phyloP scores from a whole-genome alignment of 331 rosid species.

The Arachis monticola region DNA sequence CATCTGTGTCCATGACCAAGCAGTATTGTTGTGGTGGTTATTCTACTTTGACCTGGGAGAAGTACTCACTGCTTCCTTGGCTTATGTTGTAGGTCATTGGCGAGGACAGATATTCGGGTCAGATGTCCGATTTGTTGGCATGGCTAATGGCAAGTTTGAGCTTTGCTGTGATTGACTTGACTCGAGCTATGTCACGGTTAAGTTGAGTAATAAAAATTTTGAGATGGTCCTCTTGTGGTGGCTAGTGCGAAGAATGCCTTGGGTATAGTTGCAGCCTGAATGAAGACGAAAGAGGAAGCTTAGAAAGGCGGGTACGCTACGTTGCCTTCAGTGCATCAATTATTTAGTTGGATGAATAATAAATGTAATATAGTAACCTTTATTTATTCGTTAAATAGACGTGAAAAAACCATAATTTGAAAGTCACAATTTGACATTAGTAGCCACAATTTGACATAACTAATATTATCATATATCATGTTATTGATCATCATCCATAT shows the following conservation, averaged over 20 bases:
- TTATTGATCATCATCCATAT: no score
- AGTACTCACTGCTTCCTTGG: constrained; percentile 70
- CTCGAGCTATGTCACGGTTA: constrained; percentile 65
- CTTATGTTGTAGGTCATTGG: constrained; percentile 53
- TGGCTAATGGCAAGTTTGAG: constrained; percentile 38
- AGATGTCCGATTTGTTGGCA: constrained; percentile 42
- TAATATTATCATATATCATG: no score
- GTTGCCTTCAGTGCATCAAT: no score
- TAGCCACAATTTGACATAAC: no score
- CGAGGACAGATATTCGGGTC: constrained; percentile 46
- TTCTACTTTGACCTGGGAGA: constrained; percentile 60
- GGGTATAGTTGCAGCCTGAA: constrained; percentile 50
- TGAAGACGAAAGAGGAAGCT: constrained; percentile 8
- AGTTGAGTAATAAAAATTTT: constrained; percentile 51
- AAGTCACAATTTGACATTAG: no score
- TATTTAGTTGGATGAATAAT: no score
- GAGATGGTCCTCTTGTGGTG: constrained; percentile 50
- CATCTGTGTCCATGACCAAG: constrained; percentile 73
- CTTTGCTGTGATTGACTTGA: constrained; percentile 52
- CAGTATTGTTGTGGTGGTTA: constrained; percentile 48
- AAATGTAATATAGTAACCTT: no score
- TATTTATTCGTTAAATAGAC: no score
- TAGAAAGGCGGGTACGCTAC: no score
- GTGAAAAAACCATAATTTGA: no score
- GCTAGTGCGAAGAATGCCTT: constrained; percentile 45